phyloP scores from a whole-genome alignment of 1,284 basidiomycete species.

The Phylloporus gajari region DNA sequence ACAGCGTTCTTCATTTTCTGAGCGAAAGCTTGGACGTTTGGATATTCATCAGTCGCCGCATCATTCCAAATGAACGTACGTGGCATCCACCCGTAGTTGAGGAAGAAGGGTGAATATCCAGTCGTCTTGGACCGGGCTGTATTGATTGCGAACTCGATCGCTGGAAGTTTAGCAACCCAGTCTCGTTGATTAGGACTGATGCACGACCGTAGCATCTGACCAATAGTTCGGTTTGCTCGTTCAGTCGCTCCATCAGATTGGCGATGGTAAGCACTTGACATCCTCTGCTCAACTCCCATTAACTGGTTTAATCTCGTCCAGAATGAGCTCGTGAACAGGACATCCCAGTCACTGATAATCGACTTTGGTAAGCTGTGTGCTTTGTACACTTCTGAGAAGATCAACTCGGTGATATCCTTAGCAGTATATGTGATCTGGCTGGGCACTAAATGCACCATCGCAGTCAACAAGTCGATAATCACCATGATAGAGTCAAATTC shows the following conservation, averaged over 20 bases:
- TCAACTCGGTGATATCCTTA: no score
- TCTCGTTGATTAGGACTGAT: conserved; percentile 21
- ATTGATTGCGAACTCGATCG: conserved; percentile 33
- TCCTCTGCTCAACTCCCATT: background rate
- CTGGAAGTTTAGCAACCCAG: background rate
- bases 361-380: no score
- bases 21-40: conserved; percentile 39
- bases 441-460: no score
- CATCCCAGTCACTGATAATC: no score
- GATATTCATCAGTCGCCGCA: conserved; percentile 17
- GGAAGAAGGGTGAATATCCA: conserved; percentile 48
- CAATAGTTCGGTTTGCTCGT: background rate
- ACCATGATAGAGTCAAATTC: no score
- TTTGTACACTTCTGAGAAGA: no score
- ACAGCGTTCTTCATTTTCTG: conserved; percentile 38
- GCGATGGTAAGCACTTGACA: conserved; percentile 3
- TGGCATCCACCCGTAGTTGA: conserved; percentile 49
- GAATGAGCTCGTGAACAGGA: background rate
- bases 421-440: no score
- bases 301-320: background rate
- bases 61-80: conserved; percentile 42
- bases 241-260: background rate
- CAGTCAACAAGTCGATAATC: no score
- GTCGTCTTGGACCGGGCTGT: conserved; percentile 26
- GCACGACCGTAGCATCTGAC: conserved; percentile 10